Evolutionary conservation across 2,329 filamentous ascomycete species (phyloP).

Genomic region (Alternaria sp.): DNA sequence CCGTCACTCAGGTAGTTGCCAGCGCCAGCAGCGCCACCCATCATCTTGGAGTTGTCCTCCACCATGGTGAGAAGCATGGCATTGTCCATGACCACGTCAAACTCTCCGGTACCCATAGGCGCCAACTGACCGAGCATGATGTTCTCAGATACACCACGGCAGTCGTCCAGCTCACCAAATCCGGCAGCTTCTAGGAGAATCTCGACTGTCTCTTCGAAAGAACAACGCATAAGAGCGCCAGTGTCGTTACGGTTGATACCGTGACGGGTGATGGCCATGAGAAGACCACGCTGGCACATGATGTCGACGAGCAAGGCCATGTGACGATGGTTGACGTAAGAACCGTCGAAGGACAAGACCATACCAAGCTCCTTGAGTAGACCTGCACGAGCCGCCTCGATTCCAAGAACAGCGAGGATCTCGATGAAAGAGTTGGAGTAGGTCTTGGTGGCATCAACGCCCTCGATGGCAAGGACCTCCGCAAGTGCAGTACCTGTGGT

Average conservation of each 20-base stretch:
- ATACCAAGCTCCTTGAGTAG: conserved; percentile 87
- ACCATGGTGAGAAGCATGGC: conserved; percentile 96
- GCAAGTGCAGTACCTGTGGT: conserved; percentile 89
- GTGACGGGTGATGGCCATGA: conserved; percentile 96
- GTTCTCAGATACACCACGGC: conserved; percentile 97
- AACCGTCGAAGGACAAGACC: conserved; percentile 97
- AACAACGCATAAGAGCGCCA: conserved; percentile 98
- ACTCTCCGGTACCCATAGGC: conserved; percentile 94
- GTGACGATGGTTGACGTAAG: conserved; percentile 98
- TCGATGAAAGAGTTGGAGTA: conserved; percentile 97
- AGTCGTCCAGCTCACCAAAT: conserved; percentile 94
- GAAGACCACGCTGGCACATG: conserved; percentile 92
- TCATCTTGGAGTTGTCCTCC: conserved; percentile 76
- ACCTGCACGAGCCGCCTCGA: conserved; percentile 88
- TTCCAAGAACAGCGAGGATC: conserved; percentile 92
- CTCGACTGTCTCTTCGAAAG: conserved; percentile 98
- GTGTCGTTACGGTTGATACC: conserved; percentile 99
- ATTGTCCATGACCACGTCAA: conserved; percentile 91
- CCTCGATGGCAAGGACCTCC: conserved; percentile 82
- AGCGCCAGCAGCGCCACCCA: conserved; percentile 75
- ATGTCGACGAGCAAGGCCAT: conserved; percentile 94
- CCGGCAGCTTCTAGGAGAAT: conserved; percentile 96
- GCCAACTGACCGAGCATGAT: conserved; percentile 98
- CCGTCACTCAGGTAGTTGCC: conserved; percentile 75
- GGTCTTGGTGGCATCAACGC: conserved; percentile 84